Evolutionary conservation across 2,329 filamentous ascomycete species (phyloP), one percentile per base, ranked within the genome.

Genomic region (Penicillium carneum): DNA sequence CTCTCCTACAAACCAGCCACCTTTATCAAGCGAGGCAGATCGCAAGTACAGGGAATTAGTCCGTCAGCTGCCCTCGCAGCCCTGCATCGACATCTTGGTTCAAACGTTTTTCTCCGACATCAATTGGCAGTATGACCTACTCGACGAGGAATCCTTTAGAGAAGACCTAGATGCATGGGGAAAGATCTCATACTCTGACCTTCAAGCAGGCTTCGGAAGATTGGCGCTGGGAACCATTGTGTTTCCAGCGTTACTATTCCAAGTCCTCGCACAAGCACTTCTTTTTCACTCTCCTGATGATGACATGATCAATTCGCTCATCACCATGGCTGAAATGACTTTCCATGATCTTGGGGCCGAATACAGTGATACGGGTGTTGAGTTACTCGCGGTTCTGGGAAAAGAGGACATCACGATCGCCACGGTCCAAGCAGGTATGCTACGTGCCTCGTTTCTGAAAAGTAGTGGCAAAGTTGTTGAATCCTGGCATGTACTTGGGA

Each of bases 361-460:
- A 46, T 61, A 63, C 41, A 65, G 65, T 20, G 63, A 65, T 38
- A 45, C 33, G 14, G 55, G 65, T 31, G 60, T 58, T 29, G 39
- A 56, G 1, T 12, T 67, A 14, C 51, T 65, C 16, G 47, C 47
- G 16, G 39, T 62, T 38, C 42, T 65, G 29, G 65, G 63, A 18
- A 66, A 67, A 56, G 59, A 41, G 31, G 18, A 56, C 36, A 59
- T 64, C 16, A 61, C 36, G 38, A 42, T 67, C 10, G 50, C 55
- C 12, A 61, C 36, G 5, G 60, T 67, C 23, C 66, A 68, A 62
- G 47, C 61, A 41, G 62, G 61, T 31, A 45, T 68, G 39, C 54
- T 68, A 45, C 54, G 66, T 11, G 66, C 66, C 31, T 62, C 63
- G 2, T 68, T 68, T 45, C 56, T 66, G 56, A 68, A 68, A 63